These are phyloP conservation scores for Psilocybe sp. DNA, from an alignment of 768 basidiomycete genomes.

Conservation along the genomic window DNA sequence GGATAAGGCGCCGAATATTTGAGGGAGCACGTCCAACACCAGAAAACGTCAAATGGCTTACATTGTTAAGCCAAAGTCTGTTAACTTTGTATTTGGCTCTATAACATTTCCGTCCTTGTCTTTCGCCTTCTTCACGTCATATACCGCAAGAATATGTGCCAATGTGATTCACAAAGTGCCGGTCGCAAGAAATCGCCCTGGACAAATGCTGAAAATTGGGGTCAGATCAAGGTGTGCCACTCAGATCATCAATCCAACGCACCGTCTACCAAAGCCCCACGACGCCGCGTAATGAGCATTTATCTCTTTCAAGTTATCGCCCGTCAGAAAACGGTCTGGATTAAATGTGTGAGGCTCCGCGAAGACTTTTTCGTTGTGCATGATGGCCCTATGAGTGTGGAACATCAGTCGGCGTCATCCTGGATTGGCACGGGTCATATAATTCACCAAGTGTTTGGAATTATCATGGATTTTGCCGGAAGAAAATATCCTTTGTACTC, in stretches of 20 bases:
- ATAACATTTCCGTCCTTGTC: constrained; percentile 8
- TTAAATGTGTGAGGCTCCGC: constrained; percentile 15
- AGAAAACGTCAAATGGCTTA: no score
- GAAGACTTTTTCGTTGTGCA: constrained; percentile 17
- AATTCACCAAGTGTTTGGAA: constrained; percentile 17
- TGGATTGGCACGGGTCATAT: constrained; percentile 13
- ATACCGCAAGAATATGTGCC: constrained; percentile 11
- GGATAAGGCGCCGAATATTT: no score
- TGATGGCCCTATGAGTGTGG: constrained; percentile 20
- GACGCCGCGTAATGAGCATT: constrained; percentile 20
- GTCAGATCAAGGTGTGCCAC: background rate
- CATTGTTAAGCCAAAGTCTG: no score
- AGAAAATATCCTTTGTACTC: constrained; percentile 27
- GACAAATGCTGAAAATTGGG: constrained; percentile 7
- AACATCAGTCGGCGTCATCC: background rate
- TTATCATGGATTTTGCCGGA: constrained; percentile 24
- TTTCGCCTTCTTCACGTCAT: constrained; percentile 13
- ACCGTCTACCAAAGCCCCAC: constrained; percentile 30
- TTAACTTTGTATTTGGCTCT: background rate
- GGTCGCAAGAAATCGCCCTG: constrained; percentile 17
- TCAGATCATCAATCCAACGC: background rate
- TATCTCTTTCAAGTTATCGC: constrained; percentile 18
- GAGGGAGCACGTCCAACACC: no score
- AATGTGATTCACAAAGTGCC: constrained; percentile 14
- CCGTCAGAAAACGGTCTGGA: constrained; percentile 17